Base-by-base conservation (phyloP, 768 basidiomycete genomes). In the Boletus coccyginus region DNA sequence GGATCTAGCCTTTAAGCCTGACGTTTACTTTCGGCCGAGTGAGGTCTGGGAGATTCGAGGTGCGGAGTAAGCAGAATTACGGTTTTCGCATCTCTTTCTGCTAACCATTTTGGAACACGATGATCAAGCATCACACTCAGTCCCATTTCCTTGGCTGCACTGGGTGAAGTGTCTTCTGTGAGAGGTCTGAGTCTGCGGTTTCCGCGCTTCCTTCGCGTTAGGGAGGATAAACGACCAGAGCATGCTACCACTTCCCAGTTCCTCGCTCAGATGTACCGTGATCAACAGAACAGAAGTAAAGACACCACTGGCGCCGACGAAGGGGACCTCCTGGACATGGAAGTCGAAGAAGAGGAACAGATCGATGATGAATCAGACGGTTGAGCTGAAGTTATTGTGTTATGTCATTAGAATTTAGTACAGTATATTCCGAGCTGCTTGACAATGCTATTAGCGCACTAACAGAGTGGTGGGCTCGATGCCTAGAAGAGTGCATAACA, bases 21-120 rank as follows among this genome's bases (percentile, higher is more conserved):
- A 84, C 53, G 80, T 88, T 38, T 90, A 85, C 68, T 88, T 90
- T 66, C 79, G 77, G 60, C 88, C 89, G 19, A 74, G 74, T 54
- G 84, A 90, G 66, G 90, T 94, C 16, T 97, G 94, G 94, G 94
- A 97, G 74, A 89, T 96, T 55, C 81, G 84, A 29, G 86, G 87
- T 39, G 87, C 88, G 56, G 85, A 89, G 87, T 83, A 60, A 68
- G 77, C 68, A 49, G 31, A 27, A 47, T 56, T 38, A 11, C 41
- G 56, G 4, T 29, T 13, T 41, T 52, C 47, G 16, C 16, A 13
- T 39, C 36, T 21, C 45, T 17, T 48, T 36, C 38, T 50, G 63
- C 63, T 57, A 49, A 61, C 48, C 19, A 38, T 56, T 13, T 32
- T 56, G 48, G 21, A 41, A 36, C 11, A 16, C 31, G 49, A 36